These are phyloP conservation scores for Castanopsis chinensis DNA, from an alignment of 306 rosid genomes.

Conservation along the genomic window DNA sequence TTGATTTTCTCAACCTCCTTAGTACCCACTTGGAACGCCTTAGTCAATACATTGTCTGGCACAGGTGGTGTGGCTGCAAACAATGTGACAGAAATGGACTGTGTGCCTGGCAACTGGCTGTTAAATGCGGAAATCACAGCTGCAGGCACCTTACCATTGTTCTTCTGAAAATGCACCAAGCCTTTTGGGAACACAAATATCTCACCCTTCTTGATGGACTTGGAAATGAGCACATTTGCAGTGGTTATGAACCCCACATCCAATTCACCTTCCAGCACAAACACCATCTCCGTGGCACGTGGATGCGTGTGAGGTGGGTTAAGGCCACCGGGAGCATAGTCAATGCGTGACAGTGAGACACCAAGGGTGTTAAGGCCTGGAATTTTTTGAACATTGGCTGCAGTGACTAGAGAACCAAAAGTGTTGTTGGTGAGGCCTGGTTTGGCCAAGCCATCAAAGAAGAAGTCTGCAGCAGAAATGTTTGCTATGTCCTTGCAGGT, in stretches of 20 bases:
- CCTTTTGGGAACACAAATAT: conserved; percentile 79
- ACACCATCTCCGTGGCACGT: conserved; percentile 84
- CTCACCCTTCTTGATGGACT: conserved; percentile 68
- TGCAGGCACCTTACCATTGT: conserved; percentile 55
- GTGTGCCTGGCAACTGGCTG: conserved; percentile 86
- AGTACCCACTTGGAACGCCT: conserved; percentile 62
- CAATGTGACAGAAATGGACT: conserved; percentile 50
- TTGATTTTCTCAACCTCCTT: conserved; percentile 64
- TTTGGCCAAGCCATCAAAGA: conserved; percentile 47
- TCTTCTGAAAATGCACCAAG: conserved; percentile 79
- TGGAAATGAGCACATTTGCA: conserved; percentile 53
- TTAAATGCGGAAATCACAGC: conserved; percentile 70
- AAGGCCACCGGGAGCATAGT: conserved; percentile 81
- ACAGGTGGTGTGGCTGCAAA: conserved; percentile 65
- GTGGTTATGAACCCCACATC: conserved; percentile 90
- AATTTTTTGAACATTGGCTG: conserved; percentile 61
- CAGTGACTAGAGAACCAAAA: conserved; percentile 61
- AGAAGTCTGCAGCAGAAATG: conserved; percentile 66
- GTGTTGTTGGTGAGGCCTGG: conserved; percentile 77
- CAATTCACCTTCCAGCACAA: conserved; percentile 61
- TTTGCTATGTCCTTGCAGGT: conserved; percentile 53
- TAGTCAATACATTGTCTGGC: conserved; percentile 61
- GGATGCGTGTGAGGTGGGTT: conserved; percentile 98
- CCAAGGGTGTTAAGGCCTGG: conserved; percentile 94
- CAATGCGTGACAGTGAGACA: conserved; percentile 70